Evolutionary conservation across 306 rosid species (phyloP).

Genomic region (Datisca glomerata): DNA sequence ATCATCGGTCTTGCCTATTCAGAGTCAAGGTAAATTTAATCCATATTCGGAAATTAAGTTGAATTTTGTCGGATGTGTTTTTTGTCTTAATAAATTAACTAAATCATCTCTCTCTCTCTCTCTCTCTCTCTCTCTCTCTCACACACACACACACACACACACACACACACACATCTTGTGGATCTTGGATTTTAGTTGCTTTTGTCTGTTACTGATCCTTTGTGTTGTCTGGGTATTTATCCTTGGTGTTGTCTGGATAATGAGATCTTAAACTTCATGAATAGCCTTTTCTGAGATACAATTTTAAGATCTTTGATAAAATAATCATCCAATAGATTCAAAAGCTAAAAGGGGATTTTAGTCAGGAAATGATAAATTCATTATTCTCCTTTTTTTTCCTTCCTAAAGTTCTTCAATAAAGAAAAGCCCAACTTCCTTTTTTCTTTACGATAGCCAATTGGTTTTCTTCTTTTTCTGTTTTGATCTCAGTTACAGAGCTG

Average conservation of each 20-base stretch:
- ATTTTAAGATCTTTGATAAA: not conserved
- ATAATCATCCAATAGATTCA: constrained; percentile 7
- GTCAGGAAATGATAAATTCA: constrained; percentile 11
- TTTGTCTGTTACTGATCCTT: constrained; percentile 58
- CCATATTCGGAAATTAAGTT: constrained; percentile 12
- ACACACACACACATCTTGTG: too few species aligned
- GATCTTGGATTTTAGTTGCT: constrained; percentile 31
- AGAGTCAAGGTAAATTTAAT: constrained; percentile 39
- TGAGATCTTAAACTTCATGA: not conserved
- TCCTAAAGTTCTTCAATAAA: too few species aligned
- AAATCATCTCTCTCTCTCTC: constrained; percentile 1
- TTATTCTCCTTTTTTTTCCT: not conserved
- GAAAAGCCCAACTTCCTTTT: not conserved
- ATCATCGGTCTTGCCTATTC: constrained; percentile 32
- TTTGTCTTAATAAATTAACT: constrained; percentile 15
- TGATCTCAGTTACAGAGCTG: constrained; percentile 20
- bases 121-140: too few species aligned
- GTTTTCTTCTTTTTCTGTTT: constrained; percentile 7
- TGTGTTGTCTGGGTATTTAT: constrained; percentile 19
- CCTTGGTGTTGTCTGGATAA: constrained; percentile 18
- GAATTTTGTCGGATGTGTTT: constrained; percentile 32
- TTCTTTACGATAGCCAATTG: constrained; percentile 13
- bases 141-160: too few species aligned
- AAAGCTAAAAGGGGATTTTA: constrained; percentile 29
- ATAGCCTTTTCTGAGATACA: not conserved